Conservation (phyloP, 331 rosid genomes). For the Quercus phellos region DNA sequence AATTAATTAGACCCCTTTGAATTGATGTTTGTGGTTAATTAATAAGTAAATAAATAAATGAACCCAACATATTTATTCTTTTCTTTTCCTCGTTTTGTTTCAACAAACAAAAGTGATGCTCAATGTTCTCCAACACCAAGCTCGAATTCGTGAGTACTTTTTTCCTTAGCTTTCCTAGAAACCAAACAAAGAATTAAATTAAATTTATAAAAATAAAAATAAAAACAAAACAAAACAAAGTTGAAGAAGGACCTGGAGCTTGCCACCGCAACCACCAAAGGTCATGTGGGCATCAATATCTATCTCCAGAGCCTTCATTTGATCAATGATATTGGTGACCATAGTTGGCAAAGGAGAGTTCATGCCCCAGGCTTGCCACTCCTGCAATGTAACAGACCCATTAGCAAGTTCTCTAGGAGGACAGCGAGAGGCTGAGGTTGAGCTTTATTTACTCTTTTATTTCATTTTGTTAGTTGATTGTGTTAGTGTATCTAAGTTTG, state of each 20-base stretch:
- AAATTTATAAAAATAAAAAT: background rate
- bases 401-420: conserved; percentile 17
- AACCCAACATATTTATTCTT: background rate
- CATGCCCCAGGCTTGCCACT: conserved; percentile 90
- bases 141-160: background rate
- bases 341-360: conserved; percentile 56
- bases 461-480: too few species aligned
- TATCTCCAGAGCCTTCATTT: conserved; percentile 57
- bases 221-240: background rate
- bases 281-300: conserved; percentile 51
- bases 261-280: conserved; percentile 82
- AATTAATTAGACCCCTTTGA: background rate
- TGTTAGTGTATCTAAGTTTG: too few species aligned
- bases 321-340: conserved; percentile 54
- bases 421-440: conserved; percentile 31
- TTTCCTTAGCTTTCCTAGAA: background rate
- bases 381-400: conserved; percentile 51
- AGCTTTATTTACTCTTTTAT: background rate
- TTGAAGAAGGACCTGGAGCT: conserved; percentile 42
- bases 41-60: background rate
- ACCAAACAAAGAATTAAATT: background rate
- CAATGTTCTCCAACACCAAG: background rate
- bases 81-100: background rate
- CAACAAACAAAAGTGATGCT: background rate
- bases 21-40: background rate